These are phyloP conservation scores for Xylaria palmicola DNA, from an alignment of 495 filamentous ascomycete genomes.

Conservation along the genomic window DNA sequence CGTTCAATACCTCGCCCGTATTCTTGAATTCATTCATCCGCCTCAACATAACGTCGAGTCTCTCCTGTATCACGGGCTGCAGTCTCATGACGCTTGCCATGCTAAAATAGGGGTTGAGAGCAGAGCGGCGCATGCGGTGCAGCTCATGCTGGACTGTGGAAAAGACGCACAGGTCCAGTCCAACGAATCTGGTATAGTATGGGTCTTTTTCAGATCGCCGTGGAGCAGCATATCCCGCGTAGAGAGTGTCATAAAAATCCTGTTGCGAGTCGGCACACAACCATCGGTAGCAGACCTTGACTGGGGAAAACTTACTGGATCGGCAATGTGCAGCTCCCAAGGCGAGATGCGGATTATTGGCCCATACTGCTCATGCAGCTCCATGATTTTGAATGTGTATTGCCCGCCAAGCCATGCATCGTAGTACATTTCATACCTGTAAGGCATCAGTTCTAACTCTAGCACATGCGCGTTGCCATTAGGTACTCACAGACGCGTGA, in stretches of 20 bases:
- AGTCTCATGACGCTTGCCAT: conserved; percentile 31
- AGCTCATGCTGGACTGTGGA: conserved; percentile 47
- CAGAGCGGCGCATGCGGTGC: conserved; percentile 39
- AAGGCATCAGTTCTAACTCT: neutral
- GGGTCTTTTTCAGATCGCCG: neutral
- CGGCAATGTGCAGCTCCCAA: conserved; percentile 24
- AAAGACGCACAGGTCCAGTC: conserved; percentile 36
- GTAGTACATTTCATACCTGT: conserved; percentile 48
- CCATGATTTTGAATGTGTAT: conserved; percentile 46
- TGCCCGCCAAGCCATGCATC: conserved; percentile 44
- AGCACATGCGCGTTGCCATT: neutral
- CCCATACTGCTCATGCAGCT: conserved; percentile 50
- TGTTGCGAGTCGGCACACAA: neutral
- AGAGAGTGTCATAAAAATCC: conserved; percentile 12
- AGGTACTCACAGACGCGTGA: neutral
- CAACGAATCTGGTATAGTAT: conserved; percentile 4
- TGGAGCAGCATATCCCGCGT: neutral
- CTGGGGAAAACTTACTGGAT: neutral
- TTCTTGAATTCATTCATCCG: conserved; percentile 26
- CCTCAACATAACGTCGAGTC: conserved; percentile 28
- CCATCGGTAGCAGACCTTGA: neutral
- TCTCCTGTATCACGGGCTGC: conserved; percentile 22
- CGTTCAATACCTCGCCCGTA: neutral
- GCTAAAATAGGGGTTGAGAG: conserved; percentile 48
- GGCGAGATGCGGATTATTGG: conserved; percentile 42